Evolutionary conservation across 257 asterid species (phyloP), one percentile per base, ranked within the genome.

Genomic region (Paraleonurus japonicus): DNA sequence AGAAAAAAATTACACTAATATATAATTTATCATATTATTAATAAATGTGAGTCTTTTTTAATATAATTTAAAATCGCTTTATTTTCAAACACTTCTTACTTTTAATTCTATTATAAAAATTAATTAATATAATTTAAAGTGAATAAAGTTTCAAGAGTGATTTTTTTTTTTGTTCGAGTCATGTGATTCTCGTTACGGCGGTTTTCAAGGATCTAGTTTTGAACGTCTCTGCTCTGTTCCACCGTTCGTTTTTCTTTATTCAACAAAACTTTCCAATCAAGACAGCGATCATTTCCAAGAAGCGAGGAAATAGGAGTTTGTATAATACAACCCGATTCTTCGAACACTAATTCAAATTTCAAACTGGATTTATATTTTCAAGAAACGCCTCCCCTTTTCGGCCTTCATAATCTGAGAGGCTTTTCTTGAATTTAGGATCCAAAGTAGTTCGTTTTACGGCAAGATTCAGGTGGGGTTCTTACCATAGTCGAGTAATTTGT

Each of bases 341-440:
- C 48, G 69, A 63, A 2, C 69, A 65, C 59, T 3, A 12, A 64
- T 74, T 74, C 74, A 69, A 74, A 47, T 20, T 74, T 74, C 74
- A 69, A 74, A 47, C 27, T 57, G 69, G 61, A 45, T 64, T 70
- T 30, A 20, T 43, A 66, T 54, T 54, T 65, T n/a, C 73, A 30
- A 75, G 77, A 58, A 68, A 67, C 68, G 78, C 77, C 81, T 78
- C 79, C 47, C 3, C 0, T 57, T 48, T 24, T 65, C 27, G 8
- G 1, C 19, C 17, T 27, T 64, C 65, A 22, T 47, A 41, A 60
- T 8, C 51, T 9, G 50, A 16, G 82, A 61, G 85, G 83, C 78
- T 75, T 77, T 77, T 71, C 76, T 66, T 66, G 80, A 54, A 23
- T 22, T 61, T 57, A 30, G 61, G 75, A 81, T 35, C 69, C 78